phyloP scores from a whole-genome alignment of 768 basidiomycete species.

The Sporobolomyces roseus region DNA sequence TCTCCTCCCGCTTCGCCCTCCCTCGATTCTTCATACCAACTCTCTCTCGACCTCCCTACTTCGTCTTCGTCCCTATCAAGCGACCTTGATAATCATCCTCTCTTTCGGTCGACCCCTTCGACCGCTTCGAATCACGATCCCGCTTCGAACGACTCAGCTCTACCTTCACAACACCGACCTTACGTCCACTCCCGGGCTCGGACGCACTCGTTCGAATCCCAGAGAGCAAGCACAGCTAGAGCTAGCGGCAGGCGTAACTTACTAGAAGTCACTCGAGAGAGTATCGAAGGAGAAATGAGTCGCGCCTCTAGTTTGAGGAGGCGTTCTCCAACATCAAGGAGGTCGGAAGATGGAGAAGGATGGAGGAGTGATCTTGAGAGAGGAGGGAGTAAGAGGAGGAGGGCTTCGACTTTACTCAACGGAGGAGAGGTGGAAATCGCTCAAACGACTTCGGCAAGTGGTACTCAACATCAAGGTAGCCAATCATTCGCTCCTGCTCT shows the following conservation, averaged over 20 bases:
- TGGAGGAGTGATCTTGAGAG: not conserved
- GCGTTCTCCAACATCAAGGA: not conserved
- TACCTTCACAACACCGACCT: too few species aligned
- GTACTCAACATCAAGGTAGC: not conserved
- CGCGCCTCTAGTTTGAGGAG: constrained; percentile 1
- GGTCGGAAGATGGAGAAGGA: not conserved
- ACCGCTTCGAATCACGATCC: too few species aligned
- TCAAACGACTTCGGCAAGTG: not conserved
- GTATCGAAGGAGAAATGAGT: not conserved
- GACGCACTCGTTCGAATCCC: constrained; percentile 14
- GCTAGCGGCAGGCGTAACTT: not conserved
- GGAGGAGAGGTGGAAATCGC: not conserved
- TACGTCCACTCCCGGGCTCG: not conserved
- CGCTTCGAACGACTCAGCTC: too few species aligned
- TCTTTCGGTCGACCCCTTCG: not conserved
- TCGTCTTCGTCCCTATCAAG: not conserved
- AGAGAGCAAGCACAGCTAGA: not conserved
- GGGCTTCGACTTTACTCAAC: constrained; percentile 3
- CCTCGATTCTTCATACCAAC: not conserved
- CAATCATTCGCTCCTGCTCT: constrained; percentile 11
- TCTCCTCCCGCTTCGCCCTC: not conserved
- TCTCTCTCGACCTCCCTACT: not conserved
- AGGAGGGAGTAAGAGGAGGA: constrained; percentile 6
- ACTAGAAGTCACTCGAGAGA: not conserved
- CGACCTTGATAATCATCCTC: constrained; percentile 2